Evolutionary conservation across 2,329 filamentous ascomycete genomes (phyloP).

Genomic region (Hypomyces perniciosus): DNA sequence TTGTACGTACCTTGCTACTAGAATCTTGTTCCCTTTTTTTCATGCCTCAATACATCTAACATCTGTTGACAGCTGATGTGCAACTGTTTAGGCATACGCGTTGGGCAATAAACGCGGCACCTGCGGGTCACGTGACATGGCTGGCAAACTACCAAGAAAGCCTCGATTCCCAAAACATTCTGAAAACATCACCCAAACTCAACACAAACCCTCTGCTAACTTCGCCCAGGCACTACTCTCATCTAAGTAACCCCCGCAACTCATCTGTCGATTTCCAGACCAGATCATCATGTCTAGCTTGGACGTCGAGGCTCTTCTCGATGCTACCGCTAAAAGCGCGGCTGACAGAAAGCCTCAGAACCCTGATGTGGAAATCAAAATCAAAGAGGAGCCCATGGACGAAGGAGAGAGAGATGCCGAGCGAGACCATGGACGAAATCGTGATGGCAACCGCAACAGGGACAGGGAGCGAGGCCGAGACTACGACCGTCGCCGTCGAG

Average conservation of each 20-base stretch:
- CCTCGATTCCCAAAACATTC: too few relatives aligned
- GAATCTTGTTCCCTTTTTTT: too few relatives aligned
- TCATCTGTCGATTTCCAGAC: conserved; percentile 3
- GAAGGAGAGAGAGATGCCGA: conserved; percentile 12
- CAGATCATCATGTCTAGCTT: conserved; percentile 40
- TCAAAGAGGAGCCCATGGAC: conserved; percentile 21
- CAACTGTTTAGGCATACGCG: too few relatives aligned
- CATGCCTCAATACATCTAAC: too few relatives aligned
- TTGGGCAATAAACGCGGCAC: too few relatives aligned
- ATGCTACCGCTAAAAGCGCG: conserved; percentile 67
- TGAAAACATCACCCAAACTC: too few relatives aligned
- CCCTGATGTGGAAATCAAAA: conserved; percentile 43
- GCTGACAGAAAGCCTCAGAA: conserved; percentile 42
- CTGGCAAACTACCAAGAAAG: too few relatives aligned
- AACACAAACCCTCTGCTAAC: background rate
- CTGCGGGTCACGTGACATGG: too few relatives aligned
- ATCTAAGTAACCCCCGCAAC: background rate
- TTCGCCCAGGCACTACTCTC: background rate
- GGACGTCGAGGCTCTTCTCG: conserved; percentile 86
- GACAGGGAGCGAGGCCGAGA: conserved; percentile 51
- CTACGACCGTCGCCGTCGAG: conserved; percentile 43
- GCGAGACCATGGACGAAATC: conserved; percentile 38
- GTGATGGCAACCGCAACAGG: conserved; percentile 28
- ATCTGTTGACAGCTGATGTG: too few relatives aligned
- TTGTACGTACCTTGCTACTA: too few relatives aligned